Evolutionary conservation across 2,329 filamentous ascomycete genomes (phyloP).

Genomic region (Fusarium dlaminii): DNA sequence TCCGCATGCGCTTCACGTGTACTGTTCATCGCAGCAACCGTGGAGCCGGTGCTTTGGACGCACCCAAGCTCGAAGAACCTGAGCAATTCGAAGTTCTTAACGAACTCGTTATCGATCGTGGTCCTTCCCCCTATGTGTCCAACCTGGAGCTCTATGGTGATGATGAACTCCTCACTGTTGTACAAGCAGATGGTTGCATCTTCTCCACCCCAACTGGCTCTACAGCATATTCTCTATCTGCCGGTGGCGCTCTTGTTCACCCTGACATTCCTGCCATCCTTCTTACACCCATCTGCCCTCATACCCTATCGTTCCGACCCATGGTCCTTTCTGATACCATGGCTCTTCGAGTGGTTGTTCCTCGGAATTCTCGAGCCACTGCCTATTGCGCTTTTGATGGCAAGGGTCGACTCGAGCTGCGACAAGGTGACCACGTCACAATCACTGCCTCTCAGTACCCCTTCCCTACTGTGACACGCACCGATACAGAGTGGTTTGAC

Average conservation of each 20-base stretch:
- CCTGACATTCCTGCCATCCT: slow-evolving; percentile 97
- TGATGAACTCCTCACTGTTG: slow-evolving; percentile 91
- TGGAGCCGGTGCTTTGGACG: slow-evolving; percentile 47
- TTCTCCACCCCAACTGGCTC: slow-evolving; percentile 95
- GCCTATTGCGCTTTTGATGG: slow-evolving; percentile 98
- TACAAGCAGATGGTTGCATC: slow-evolving; percentile 97
- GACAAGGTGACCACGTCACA: slow-evolving; percentile 93
- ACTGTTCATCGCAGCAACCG: slow-evolving; percentile 84
- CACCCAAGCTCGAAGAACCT: slow-evolving; percentile 79
- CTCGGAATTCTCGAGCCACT: slow-evolving; percentile 84
- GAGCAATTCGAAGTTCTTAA: slow-evolving; percentile 99
- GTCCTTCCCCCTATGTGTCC: slow-evolving; percentile 95
- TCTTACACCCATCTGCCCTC: slow-evolving; percentile 95
- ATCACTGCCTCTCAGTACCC: slow-evolving; percentile 96
- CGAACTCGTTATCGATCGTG: slow-evolving; percentile 97
- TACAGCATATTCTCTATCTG: slow-evolving; percentile 95
- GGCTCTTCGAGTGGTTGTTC: slow-evolving; percentile 88
- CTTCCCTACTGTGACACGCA: slow-evolving; percentile 93
- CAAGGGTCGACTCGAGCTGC: slow-evolving; percentile 92
- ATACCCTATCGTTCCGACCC: slow-evolving; percentile 94
- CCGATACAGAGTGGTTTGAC: slow-evolving; percentile 94
- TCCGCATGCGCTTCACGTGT: slow-evolving; percentile 99
- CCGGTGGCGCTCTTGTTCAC: slow-evolving; percentile 93
- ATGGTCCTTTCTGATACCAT: slow-evolving; percentile 98
- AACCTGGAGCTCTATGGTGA: slow-evolving; percentile 97